Base-by-base conservation (phyloP, 2,329 filamentous ascomycete genomes). In the Hyphodiscus sp. region DNA sequence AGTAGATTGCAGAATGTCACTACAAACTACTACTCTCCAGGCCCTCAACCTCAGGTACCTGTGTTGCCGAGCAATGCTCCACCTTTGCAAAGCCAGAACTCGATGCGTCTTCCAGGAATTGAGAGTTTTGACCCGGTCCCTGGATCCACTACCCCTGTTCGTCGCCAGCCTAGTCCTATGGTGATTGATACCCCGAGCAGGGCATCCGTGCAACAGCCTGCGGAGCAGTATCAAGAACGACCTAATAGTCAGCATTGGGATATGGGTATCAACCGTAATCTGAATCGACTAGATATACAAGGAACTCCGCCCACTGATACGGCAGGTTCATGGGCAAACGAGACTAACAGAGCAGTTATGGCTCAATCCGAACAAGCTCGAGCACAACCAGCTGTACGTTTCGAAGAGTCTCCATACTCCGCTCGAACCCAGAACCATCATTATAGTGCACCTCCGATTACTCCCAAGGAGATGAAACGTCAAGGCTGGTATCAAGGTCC, bases 71-170 rank as follows among this genome's bases (percentile, higher is more conserved):
- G 60, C 46, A 65, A 66, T 53, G 60, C 68, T 41, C 82, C 71
- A 68, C 83, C 85, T 11, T 26, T 29, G n/a, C 33, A 38, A 6
- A 20, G 43, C 8, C 47, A 52, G 61, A 80, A 77, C 7, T 71
- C 77, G 4, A 75, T 89, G 15, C 83, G 89, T 41, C 77, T 96
- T 15, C 91, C 91, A 0, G 91, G 91, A 15, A 96, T 96, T 60
- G 90, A 95, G 68, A 95, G 89, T 16, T 96, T 96, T 63, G 90
- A 92, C 65, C 85, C 89, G 52, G 75, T 88, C 20, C 86, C 80
- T 54, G 80, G 79, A 19, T 79, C 83, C 1, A 68, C 76, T 13
- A 81, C 87, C 0, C 83, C 85, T 8, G 79, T 81, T 1, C 78
- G 82, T 47, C 81, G 85, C 46, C 78, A 79, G 51, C 76, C 81